A percentile compares a stretch with the other conserved stretches of the same genome.
phyloP scores from a whole-genome alignment of 2,329 filamentous ascomycete genomes.

The Penicillium glabrum region DNA sequence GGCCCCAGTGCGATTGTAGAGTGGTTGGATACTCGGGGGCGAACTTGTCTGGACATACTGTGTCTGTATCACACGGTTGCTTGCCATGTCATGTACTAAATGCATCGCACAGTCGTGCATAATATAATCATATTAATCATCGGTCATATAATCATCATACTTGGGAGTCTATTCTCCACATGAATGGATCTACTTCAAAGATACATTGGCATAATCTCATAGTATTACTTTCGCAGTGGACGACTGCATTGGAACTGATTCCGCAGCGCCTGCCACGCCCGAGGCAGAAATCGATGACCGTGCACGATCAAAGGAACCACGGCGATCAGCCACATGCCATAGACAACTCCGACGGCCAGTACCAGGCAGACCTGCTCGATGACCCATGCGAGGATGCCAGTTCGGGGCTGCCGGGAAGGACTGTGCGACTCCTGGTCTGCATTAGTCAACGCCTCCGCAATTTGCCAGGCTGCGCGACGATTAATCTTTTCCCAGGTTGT shows the following conservation, averaged over 20 bases:
- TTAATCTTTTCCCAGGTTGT: constrained; percentile 73
- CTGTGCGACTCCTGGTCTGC: constrained; percentile 17
- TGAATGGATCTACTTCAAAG: no score
- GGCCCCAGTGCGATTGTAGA: constrained; percentile 32
- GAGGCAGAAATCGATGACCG: constrained; percentile 29
- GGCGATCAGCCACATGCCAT: constrained; percentile 38
- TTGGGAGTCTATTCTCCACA: no score
- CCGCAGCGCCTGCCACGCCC: constrained; percentile 18
- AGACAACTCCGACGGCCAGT: constrained; percentile 33
- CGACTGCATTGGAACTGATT: constrained; percentile 15
- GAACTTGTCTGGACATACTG: no score
- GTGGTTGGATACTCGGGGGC: not conserved
- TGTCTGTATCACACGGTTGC: no score
- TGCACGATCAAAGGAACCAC: constrained; percentile 39
- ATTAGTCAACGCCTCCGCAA: constrained; percentile 49
- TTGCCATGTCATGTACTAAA: not conserved
- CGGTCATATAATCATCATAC: not conserved
- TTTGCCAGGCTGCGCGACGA: constrained; percentile 66
- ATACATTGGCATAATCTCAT: no score
- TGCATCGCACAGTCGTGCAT: not conserved
- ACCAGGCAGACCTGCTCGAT: constrained; percentile 29
- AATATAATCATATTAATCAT: not conserved
- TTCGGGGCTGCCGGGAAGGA: constrained; percentile 10
- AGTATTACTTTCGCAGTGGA: constrained; percentile 6
- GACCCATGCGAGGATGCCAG: constrained; percentile 8